Conservation (phyloP, 208 protist genomes). For the Crithidia acanthocephali region DNA sequence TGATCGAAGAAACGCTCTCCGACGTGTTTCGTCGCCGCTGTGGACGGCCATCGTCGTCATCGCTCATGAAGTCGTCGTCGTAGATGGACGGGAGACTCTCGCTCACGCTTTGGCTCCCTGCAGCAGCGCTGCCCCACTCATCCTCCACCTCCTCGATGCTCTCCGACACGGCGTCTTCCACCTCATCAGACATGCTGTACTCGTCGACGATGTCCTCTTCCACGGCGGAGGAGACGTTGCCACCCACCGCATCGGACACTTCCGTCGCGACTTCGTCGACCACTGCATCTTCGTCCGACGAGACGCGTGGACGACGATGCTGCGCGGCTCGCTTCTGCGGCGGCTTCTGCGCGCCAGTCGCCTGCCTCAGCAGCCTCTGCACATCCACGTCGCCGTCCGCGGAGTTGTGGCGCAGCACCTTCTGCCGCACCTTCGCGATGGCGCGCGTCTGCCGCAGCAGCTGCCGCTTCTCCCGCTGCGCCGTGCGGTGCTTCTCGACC, state of each 20-base stretch:
- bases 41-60: background rate
- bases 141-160: constrained; percentile 35
- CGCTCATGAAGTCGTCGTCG: background rate
- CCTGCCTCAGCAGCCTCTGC: constrained; percentile 2
- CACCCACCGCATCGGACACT: background rate
- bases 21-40: background rate
- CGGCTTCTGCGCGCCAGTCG: background rate
- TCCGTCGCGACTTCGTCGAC: constrained; percentile 24
- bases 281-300: constrained; percentile 3
- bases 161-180: constrained; percentile 15
- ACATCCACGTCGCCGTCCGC: background rate
- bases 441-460: constrained; percentile 62
- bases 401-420: constrained; percentile 1
- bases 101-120: constrained; percentile 3
- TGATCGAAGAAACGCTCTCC: background rate
- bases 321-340: background rate
- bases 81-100: constrained; percentile 8
- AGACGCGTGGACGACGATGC: background rate
- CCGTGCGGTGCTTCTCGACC: constrained; percentile 57
- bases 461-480: constrained; percentile 28
- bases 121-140: constrained; percentile 2
- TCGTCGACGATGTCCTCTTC: constrained; percentile 61
- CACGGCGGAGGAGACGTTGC: constrained; percentile 6
- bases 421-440: constrained; percentile 41
- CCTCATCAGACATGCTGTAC: constrained; percentile 22